These are phyloP conservation scores for Encephalitozoon romaleae DNA, from an alignment of 371 early-diverging fungal species.

Conservation along the genomic window DNA sequence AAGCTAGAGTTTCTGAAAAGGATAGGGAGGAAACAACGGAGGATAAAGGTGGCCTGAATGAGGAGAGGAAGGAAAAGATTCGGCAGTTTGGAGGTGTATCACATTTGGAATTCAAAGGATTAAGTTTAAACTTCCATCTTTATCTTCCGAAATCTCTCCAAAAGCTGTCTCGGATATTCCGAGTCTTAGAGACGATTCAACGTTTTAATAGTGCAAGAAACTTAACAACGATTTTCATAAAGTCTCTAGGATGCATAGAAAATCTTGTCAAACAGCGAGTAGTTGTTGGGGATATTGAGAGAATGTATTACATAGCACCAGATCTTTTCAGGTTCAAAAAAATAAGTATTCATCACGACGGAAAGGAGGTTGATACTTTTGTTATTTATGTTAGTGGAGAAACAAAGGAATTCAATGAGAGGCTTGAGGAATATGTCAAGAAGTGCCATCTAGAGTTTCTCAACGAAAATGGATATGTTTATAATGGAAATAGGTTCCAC, in stretches of 20 bases:
- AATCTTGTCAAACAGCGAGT: conserved; percentile 31
- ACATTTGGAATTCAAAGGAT: background rate
- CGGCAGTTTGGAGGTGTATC: conserved; percentile 1
- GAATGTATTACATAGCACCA: conserved; percentile 18
- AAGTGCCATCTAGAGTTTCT: background rate
- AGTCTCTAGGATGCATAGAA: conserved; percentile 36
- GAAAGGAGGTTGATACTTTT: conserved; percentile 32
- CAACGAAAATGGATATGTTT: background rate
- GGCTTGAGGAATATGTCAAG: conserved; percentile 5
- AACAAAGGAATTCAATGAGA: conserved; percentile 21
- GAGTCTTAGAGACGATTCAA: conserved; percentile 29
- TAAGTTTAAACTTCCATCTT: background rate
- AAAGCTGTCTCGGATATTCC: conserved; percentile 29
- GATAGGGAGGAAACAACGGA: background rate
- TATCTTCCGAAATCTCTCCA: conserved; percentile 27
- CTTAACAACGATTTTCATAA: conserved; percentile 31
- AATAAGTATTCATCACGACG: conserved; percentile 22
- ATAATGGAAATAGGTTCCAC: background rate
- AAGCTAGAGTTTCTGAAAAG: background rate
- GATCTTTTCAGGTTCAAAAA: conserved; percentile 22
- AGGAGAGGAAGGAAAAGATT: conserved; percentile 5
- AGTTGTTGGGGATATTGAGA: conserved; percentile 25
- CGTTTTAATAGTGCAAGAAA: conserved; percentile 34
- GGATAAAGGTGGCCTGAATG: background rate
- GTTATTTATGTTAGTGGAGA: conserved; percentile 16